Percentiles rank a stretch among this genome's conserved stretches.
phyloP scores from a whole-genome alignment of 176 grass and related monocot genomes.

The Rhynchospora tenuis region DNA sequence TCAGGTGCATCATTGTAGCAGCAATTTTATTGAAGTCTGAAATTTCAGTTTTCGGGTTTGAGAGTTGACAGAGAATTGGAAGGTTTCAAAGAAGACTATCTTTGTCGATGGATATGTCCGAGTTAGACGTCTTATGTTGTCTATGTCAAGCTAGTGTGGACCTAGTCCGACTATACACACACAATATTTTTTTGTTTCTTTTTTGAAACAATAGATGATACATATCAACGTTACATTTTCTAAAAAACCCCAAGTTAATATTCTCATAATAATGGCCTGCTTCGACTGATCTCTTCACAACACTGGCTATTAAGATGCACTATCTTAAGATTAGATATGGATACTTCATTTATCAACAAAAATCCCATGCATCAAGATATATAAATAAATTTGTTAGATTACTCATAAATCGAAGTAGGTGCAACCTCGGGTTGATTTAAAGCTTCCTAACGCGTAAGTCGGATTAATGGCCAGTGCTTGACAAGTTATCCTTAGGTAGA shows the following conservation, averaged over 20 bases:
- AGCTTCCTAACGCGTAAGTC: too few relatives aligned
- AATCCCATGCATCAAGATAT: too few relatives aligned
- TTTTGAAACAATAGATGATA: not conserved
- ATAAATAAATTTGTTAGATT: too few relatives aligned
- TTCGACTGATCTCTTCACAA: not conserved
- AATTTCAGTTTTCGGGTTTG: not conserved
- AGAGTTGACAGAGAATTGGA: not conserved
- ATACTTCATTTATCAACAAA: too few relatives aligned
- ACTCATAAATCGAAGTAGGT: too few relatives aligned
- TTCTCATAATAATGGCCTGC: not conserved
- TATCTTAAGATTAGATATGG: not conserved
- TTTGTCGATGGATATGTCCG: not conserved
- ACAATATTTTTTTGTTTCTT: not conserved
- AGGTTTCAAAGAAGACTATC: not conserved
- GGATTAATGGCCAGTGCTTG: too few relatives aligned
- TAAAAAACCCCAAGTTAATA: not conserved
- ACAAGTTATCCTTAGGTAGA: too few relatives aligned
- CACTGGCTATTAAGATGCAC: not conserved
- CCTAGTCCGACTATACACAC: not conserved
- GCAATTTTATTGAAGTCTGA: constrained; percentile 1
- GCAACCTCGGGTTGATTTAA: too few relatives aligned
- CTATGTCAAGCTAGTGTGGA: not conserved
- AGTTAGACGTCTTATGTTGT: not conserved
- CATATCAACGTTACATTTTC: not conserved
- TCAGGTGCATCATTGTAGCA: not conserved